Evolutionary conservation across 2,329 filamentous ascomycete species (phyloP).

Genomic region (Sordariomycetes sp.): DNA sequence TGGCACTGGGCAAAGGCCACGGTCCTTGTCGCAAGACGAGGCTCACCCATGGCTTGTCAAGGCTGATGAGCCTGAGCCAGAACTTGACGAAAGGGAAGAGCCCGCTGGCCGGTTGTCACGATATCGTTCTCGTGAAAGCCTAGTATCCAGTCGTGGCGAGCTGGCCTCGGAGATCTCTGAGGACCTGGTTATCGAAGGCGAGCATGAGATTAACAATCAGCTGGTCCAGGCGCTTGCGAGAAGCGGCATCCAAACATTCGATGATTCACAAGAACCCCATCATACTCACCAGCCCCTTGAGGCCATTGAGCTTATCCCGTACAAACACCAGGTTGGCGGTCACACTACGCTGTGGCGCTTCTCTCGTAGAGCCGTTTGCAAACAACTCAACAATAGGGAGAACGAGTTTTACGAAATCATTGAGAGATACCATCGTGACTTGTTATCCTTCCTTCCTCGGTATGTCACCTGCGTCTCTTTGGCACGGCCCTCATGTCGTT

Average conservation of each 20-base stretch:
- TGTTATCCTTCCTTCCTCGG: conserved; percentile 87
- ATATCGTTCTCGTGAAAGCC: conserved; percentile 18
- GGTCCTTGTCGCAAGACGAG: conserved; percentile 28
- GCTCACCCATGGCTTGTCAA: conserved; percentile 48
- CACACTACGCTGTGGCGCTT: conserved; percentile 96
- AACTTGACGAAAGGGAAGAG: conserved; percentile 16
- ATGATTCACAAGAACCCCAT: conserved; percentile 42
- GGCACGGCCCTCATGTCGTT: too few relatives aligned
- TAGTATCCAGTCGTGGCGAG: conserved; percentile 18
- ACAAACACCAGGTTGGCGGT: conserved; percentile 93
- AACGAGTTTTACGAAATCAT: conserved; percentile 99
- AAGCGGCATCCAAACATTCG: conserved; percentile 27
- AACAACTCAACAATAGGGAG: conserved; percentile 94
- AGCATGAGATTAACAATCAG: conserved; percentile 26
- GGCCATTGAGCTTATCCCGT: conserved; percentile 92
- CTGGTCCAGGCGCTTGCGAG: conserved; percentile 20
- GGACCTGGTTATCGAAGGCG: conserved; percentile 31
- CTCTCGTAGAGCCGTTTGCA: conserved; percentile 90
- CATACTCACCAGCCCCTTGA: conserved; percentile 57
- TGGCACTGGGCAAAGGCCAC: conserved; percentile 32
- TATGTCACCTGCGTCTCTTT: conserved; percentile 27
- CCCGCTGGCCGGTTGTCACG: conserved; percentile 11
- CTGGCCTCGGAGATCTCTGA: conserved; percentile 23
- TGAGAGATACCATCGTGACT: conserved; percentile 80
- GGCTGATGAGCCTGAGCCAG: conserved; percentile 38